These are phyloP conservation scores for Rhipidocladum racemiflorum DNA, from an alignment of 176 grass and related monocot genomes.

Conservation along the genomic window DNA sequence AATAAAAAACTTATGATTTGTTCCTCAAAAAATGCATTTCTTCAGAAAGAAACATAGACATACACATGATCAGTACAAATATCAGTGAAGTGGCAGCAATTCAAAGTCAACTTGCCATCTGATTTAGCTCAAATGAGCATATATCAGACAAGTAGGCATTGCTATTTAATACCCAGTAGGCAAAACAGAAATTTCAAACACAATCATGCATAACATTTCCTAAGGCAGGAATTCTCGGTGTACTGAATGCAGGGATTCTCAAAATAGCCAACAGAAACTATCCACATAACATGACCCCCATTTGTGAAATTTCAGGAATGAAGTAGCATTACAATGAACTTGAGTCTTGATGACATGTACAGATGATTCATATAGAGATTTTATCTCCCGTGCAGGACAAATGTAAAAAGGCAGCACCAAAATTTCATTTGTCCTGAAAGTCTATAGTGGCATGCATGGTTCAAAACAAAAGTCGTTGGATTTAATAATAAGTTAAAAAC, in stretches of 20 bases:
- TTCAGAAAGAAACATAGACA: neutral
- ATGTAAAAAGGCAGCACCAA: neutral
- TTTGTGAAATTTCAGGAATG: neutral
- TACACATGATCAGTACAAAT: neutral
- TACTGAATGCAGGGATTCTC: neutral
- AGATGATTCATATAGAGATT: neutral
- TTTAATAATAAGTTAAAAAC: constrained; percentile 1
- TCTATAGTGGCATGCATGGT: constrained; percentile 15
- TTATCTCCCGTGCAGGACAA: neutral
- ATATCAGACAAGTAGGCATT: neutral
- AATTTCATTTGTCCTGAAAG: neutral
- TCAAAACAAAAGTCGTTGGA: constrained; percentile 11
- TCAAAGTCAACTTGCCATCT: constrained; percentile 19
- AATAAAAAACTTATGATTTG: constrained; percentile 37
- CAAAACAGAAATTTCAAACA: constrained; percentile 16
- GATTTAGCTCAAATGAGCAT: constrained; percentile 26
- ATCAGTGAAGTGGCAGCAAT: neutral
- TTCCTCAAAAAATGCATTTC: neutral
- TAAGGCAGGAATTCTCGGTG: constrained; percentile 11
- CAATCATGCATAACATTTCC: neutral
- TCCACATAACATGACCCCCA: neutral
- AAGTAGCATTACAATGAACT: constrained; percentile 5
- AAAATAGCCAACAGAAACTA: neutral
- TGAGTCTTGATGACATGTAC: neutral
- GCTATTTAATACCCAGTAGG: neutral